Evolutionary conservation across 345 rosid genomes (phyloP).

Genomic region (Erodium maritimum): DNA sequence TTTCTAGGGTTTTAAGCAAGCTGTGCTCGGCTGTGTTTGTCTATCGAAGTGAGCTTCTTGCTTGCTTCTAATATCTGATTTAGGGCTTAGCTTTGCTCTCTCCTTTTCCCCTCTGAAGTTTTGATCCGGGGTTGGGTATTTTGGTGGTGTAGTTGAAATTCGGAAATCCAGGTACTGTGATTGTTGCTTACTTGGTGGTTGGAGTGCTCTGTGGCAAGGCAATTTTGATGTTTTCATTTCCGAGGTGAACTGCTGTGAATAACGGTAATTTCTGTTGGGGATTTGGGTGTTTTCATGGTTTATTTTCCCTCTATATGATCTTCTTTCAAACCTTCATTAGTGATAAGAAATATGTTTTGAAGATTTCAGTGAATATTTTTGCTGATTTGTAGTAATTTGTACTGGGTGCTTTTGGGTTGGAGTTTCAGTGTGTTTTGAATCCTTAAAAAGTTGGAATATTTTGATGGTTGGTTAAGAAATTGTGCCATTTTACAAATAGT

Average conservation of each 20-base stretch:
- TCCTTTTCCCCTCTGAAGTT: not conserved
- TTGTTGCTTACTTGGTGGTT: not conserved
- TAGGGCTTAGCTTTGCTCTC: not conserved
- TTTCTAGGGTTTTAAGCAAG: not conserved
- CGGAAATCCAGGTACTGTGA: not conserved
- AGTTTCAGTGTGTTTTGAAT: not conserved
- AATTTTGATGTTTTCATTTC: not conserved
- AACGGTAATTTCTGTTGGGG: not conserved
- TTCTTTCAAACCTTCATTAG: not conserved
- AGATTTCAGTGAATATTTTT: not conserved
- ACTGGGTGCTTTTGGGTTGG: not conserved
- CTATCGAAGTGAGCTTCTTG: not conserved
- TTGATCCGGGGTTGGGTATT: not conserved
- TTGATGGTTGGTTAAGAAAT: not conserved
- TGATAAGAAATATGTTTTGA: not conserved
- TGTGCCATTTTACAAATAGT: not conserved
- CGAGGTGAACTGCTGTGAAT: not conserved
- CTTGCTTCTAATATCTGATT: not conserved
- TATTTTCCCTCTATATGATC: not conserved
- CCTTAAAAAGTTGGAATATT: not conserved
- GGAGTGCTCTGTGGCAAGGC: not conserved
- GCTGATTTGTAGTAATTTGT: not conserved
- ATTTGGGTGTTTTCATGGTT: constrained; percentile 1
- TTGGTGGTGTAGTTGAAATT: not conserved
- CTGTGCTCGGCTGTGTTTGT: too few relatives aligned